Base-by-base conservation (phyloP, 768 basidiomycete genomes). In the Mycena belliarum region DNA sequence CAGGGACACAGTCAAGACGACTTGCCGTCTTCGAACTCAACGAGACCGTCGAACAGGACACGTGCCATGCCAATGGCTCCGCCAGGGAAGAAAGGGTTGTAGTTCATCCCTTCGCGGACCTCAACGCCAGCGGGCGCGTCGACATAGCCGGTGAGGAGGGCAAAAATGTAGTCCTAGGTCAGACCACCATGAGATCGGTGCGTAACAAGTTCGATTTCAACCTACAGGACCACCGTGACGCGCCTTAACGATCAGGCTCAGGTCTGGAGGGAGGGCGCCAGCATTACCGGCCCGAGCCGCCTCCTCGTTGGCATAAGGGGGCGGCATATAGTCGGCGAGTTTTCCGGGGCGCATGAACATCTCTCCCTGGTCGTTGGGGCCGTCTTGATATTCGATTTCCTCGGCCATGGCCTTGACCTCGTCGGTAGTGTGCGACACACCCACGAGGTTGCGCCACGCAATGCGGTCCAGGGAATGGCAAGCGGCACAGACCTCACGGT, bases 321-420 rank as follows among this genome's bases (percentile, higher is more conserved):
- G 70, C 53, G 96, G 97, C 82, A 99, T 79, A 76, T 98, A 98
- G 73, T 99, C 97, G 37, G 97, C 87, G 57, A 98, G 88, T 76
- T 99, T 99, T 75, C 97, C 97, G 14, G 97, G 97, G 52, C 97
- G 83, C 77, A 93, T 87, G 84, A 98, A 99, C 95, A 97, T 98
- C 76, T 98, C 94, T 65, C 97, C 97, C 64, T 90, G 79, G 63
- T 88, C 88, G 72, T 98, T 85, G 47, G 97, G 97, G 33, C 97
- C 97, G 69, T 99, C 97, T 68, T 85, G 82, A 75, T 98, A 99
- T 75, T 99, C 97, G 56, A 95, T 80, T 69, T 98, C 96, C 76
- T 97, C 97, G 11, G 97, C 97, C 89, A 98, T 85, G 2, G 80
- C 79, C 73, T 91, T 90, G 52, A 81, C 81, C 76, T 99, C 95